These are phyloP conservation scores for Eucalyptus tenuipes DNA, from an alignment of 345 rosid genomes.

Conservation along the genomic window DNA sequence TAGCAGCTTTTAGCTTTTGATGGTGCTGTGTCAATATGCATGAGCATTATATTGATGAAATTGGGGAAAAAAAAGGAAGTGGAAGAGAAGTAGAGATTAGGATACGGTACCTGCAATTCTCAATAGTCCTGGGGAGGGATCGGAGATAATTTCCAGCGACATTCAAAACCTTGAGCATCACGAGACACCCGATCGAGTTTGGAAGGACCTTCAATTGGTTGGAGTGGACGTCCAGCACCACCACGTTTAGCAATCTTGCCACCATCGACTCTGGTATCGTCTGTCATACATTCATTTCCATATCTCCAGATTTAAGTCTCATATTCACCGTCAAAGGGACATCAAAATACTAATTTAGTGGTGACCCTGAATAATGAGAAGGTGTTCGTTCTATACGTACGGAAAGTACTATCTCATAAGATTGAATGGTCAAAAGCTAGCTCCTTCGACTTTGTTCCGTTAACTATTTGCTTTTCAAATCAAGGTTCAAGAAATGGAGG, in stretches of 20 bases:
- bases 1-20: not conserved
- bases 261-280: conserved; percentile 73
- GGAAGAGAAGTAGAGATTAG: not conserved
- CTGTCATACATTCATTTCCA: conserved; percentile 13
- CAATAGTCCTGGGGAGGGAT: conserved; percentile 53
- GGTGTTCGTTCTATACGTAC: not conserved
- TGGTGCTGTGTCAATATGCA: not conserved
- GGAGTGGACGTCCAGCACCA: conserved; percentile 71
- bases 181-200: conserved; percentile 78
- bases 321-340: not conserved
- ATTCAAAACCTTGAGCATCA: conserved; percentile 65
- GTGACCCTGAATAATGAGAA: not conserved
- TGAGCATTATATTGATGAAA: not conserved
- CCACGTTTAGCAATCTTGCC: conserved; percentile 66
- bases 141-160: conserved; percentile 70
- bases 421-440: not conserved
- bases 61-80: not conserved
- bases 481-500: not conserved
- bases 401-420: not conserved
- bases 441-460: not conserved
- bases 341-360: not conserved
- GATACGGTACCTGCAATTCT: conserved; percentile 59
- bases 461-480: not conserved
- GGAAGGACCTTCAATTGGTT: conserved; percentile 72
- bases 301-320: not conserved